A percentile compares a stretch with the other conserved stretches of the same genome.
Evolutionary conservation across 371 early-diverging fungal species (phyloP).

Genomic region (Syncephalastrum monosporum): DNA sequence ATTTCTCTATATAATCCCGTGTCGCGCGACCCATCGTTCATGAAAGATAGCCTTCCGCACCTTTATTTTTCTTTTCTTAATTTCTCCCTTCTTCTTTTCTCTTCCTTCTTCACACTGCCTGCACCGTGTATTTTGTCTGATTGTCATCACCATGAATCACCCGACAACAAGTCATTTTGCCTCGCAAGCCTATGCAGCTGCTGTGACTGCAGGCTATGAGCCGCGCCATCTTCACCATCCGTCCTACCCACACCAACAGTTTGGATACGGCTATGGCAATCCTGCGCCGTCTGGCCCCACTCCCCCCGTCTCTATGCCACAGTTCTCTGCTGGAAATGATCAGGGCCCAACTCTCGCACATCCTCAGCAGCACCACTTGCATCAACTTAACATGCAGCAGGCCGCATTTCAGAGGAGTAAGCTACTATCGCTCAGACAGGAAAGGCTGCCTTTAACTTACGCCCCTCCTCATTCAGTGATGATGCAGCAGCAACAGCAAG

Average conservation of each 20-base stretch:
- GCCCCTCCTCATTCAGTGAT: conserved; percentile 2
- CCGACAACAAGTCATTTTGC: background rate
- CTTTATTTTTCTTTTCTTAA: conserved; percentile 2
- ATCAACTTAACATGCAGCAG: conserved; percentile 11
- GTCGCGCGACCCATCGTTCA: background rate
- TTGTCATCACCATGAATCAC: background rate
- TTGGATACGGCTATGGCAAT: conserved; percentile 1
- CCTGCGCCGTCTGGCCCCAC: too few relatives aligned
- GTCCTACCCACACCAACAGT: background rate
- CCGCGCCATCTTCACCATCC: background rate
- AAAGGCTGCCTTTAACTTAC: background rate
- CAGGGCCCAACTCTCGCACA: background rate
- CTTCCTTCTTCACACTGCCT: background rate
- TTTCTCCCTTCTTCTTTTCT: background rate
- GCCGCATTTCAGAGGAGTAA: conserved; percentile 8
- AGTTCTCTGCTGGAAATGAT: conserved; percentile 5
- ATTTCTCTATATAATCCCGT: background rate
- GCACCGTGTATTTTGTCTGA: background rate
- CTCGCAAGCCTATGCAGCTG: conserved; percentile 6
- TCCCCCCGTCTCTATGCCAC: conserved; percentile 1
- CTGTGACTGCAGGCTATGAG: conserved; percentile 4
- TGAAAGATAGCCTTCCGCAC: too few relatives aligned
- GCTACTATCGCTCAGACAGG: background rate
- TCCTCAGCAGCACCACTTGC: conserved; percentile 11
- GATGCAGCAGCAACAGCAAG: conserved; percentile 9